These are phyloP conservation scores for Backusella parvicylindrica DNA, from an alignment of 192 early-diverging fungal genomes.

Conservation along the genomic window DNA sequence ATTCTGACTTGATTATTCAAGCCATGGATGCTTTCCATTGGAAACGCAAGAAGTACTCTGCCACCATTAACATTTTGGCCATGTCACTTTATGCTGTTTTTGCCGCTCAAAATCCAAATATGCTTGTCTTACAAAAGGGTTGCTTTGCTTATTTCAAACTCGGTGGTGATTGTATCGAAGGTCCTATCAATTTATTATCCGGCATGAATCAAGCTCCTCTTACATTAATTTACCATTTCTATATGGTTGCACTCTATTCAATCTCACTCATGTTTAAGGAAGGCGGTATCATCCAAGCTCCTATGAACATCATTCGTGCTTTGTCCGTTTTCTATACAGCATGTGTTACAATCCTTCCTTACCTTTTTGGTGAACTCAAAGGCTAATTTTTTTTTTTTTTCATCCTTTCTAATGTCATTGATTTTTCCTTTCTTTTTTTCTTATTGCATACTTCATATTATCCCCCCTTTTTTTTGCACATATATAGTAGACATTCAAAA, in stretches of 20 bases:
- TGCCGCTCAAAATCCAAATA: constrained; percentile 71
- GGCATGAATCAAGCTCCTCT: constrained; percentile 69
- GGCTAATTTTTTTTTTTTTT: background rate
- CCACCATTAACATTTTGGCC: constrained; percentile 86
- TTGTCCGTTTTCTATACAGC: constrained; percentile 53
- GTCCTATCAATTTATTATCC: constrained; percentile 83
- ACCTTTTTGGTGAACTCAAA: constrained; percentile 30
- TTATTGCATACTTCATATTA: background rate
- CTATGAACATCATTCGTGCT: constrained; percentile 37
- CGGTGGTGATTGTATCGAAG: constrained; percentile 75
- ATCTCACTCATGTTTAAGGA: constrained; percentile 51
- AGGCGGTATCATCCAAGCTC: constrained; percentile 36
- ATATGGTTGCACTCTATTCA: constrained; percentile 79
- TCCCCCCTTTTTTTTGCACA: background rate
- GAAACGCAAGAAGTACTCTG: constrained; percentile 65
- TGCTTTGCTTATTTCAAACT: constrained; percentile 86
- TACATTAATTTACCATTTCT: constrained; percentile 85
- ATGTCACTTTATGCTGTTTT: constrained; percentile 87
- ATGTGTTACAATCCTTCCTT: constrained; percentile 38
- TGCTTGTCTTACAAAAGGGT: constrained; percentile 72
- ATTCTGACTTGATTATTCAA: constrained; percentile 45
- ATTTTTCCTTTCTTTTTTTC: background rate
- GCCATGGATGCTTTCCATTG: constrained; percentile 69
- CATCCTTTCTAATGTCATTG: background rate
- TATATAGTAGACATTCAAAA: background rate